Evolutionary conservation across 805 yeast genomes (phyloP).

Genomic region (Candida golubevii): DNA sequence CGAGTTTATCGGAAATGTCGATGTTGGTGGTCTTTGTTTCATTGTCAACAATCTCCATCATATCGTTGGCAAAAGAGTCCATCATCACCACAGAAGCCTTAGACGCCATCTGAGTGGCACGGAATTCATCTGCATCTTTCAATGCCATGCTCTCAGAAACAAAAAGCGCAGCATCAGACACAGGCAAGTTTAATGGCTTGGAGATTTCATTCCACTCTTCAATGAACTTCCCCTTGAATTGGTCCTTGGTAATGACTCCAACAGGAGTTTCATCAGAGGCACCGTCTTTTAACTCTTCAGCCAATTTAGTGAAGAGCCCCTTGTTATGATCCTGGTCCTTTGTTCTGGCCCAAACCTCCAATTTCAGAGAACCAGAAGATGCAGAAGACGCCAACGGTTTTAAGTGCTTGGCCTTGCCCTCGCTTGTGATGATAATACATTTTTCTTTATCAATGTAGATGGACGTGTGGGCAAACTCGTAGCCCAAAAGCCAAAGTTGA

Average conservation of each 20-base stretch:
- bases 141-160: conserved; percentile 56
- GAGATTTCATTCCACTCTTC: conserved; percentile 65
- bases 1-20: conserved; percentile 69
- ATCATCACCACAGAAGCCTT: conserved; percentile 74
- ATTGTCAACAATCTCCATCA: conserved; percentile 84
- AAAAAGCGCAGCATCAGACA: conserved; percentile 49
- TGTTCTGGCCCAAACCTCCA: conserved; percentile 65
- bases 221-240: conserved; percentile 77
- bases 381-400: conserved; percentile 47
- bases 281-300: conserved; percentile 41
- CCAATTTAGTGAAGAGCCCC: conserved; percentile 55
- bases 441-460: conserved; percentile 59
- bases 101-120: conserved; percentile 62
- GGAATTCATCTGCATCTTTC: conserved; percentile 78
- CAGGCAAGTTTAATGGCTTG: conserved; percentile 29
- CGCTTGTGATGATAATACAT: conserved; percentile 67
- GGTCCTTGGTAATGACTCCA: conserved; percentile 73
- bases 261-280: conserved; percentile 37
- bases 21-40: conserved; percentile 72
- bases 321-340: conserved; percentile 78
- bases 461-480: conserved; percentile 92
- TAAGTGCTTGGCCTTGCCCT: conserved; percentile 79
- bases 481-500: conserved; percentile 90
- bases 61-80: conserved; percentile 79
- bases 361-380: conserved; percentile 37